Base-by-base conservation (phyloP, 768 basidiomycete species). In the Aureoboletus auriporus region DNA sequence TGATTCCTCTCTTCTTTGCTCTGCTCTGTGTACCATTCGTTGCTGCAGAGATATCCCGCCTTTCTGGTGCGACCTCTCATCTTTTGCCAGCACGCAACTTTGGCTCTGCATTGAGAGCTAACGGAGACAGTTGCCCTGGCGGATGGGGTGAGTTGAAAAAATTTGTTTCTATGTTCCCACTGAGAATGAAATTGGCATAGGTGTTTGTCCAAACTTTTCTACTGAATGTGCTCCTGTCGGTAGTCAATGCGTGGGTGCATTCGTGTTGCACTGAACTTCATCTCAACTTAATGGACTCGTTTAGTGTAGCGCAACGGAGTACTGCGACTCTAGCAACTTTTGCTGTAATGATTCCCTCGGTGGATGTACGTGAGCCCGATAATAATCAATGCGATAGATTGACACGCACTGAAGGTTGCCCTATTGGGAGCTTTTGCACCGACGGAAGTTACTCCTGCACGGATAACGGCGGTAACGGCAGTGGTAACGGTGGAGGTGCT, bases 261-360 rank as follows among this genome's bases (percentile, higher is more conserved):
- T 14, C 34, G 13, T 34, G 4, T 2, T 27, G 3, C 11, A n/a
- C 17, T 4, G 14, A n/a, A 12, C n/a, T n/a, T n/a, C 4, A 8
- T 14, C 14, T 6, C 14, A 27, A 16, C 29, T 49, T 17, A 47
- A 16, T 12, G 12, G 16, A 11, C 17, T 27, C 14, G 7, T 44
- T 3, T 14, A 64, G 62, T 64, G 62, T 27, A 20, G n/a, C 12
- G 40, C 27, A 14, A n/a, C 13, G 34, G 34, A 8, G 13, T 14
- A 34, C 34, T 34, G 34, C 34, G 34, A 34, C 4, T 7, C 8
- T 6, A 14, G 34, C 34, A 34, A 12, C 34, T 34, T 44, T 17
- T 64, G 62, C 20, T 63, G 62, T 17, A 54, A 48, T 30, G 62
- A 64, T 27, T 37, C 37, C 10, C 27, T 37, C 23, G 63, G 62